Evolutionary conservation across 805 yeast genomes (phyloP).

Genomic region (Pichia phayaonensis): DNA sequence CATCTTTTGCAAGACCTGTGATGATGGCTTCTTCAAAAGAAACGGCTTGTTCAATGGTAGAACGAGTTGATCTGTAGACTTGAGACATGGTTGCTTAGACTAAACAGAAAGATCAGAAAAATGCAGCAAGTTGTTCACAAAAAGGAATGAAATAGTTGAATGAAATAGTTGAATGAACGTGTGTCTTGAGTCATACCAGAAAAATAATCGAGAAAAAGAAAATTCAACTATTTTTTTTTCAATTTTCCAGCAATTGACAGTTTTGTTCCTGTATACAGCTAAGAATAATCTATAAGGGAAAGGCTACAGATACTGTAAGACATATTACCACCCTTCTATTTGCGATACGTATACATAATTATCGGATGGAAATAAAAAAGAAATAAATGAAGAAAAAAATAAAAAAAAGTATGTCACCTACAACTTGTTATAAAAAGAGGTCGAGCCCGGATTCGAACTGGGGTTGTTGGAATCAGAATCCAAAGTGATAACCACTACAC

Average conservation of each 20-base stretch:
- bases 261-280: not conserved
- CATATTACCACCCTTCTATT: no score
- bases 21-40: constrained; percentile 78
- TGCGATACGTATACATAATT: no score
- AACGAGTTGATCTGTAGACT: constrained; percentile 76
- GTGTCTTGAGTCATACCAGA: not conserved
- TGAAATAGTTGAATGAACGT: not conserved
- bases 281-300: no score
- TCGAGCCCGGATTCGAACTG: constrained; percentile 33
- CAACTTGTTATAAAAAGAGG: constrained; percentile 11
- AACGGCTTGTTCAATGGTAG: constrained; percentile 39
- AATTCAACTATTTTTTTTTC: not conserved
- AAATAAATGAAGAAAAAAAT: constrained; percentile 8
- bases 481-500: constrained; percentile 32
- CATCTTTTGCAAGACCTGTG: constrained; percentile 92
- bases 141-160: no score
- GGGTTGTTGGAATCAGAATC: constrained; percentile 32
- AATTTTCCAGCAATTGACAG: not conserved
- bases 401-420: not conserved
- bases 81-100: constrained; percentile 32
- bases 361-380: no score
- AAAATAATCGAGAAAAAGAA: not conserved
- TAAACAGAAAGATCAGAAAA: not conserved
- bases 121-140: no score
- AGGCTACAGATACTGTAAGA: no score